phyloP scores from a whole-genome alignment of 2,329 filamentous ascomycete genomes.

The Sporothrix schenckii region DNA sequence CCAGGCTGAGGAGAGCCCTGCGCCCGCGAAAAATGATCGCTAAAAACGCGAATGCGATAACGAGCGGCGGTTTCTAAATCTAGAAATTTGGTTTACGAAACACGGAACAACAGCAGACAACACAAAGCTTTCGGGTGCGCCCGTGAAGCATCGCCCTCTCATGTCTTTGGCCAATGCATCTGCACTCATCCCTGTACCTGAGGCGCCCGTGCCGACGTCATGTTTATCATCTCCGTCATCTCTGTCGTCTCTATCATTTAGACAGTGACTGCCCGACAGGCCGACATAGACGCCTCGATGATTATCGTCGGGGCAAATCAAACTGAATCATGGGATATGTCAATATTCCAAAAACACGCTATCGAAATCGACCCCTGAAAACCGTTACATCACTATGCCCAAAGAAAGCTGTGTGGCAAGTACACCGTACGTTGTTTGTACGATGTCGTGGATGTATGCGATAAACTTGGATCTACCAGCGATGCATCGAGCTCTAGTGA shows the following conservation, averaged over 20 bases:
- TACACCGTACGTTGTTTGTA: too few species aligned
- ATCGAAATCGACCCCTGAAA: not conserved
- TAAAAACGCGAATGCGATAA: constrained; percentile 5
- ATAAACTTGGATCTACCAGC: too few species aligned
- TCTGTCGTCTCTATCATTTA: too few species aligned
- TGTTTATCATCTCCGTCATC: not conserved
- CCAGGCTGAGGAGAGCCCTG: not conserved
- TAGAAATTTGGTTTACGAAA: not conserved
- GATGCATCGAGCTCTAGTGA: too few species aligned
- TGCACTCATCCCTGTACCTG: not conserved
- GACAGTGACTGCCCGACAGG: not conserved
- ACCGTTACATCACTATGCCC: too few species aligned
- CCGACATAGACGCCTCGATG: not conserved
- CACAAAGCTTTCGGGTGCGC: not conserved
- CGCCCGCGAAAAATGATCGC: not conserved
- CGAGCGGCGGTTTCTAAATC: not conserved
- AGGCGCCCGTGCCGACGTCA: not conserved
- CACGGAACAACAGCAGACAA: not conserved
- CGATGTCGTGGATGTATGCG: too few species aligned
- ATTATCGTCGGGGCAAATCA: not conserved
- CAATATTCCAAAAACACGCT: not conserved
- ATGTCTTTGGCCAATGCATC: not conserved
- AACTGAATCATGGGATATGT: not conserved
- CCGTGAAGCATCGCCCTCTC: not conserved
- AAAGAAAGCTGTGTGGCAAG: too few species aligned